Evolutionary conservation across 305 asterid genomes (phyloP).

Genomic region (Plantago lanceolata): DNA sequence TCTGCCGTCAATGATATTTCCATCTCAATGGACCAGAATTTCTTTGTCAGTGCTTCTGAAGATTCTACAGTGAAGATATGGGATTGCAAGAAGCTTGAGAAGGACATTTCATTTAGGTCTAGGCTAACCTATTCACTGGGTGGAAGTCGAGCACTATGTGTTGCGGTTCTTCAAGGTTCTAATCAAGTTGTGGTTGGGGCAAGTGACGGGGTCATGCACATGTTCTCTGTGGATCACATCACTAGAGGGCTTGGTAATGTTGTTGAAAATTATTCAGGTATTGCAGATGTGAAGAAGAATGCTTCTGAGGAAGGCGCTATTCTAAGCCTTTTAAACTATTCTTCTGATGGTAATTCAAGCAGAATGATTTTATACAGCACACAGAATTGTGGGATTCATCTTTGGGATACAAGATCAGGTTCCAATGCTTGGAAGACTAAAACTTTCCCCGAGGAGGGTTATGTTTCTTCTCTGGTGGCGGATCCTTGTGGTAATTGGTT

Average conservation of each 20-base stretch:
- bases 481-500: conserved; percentile 99
- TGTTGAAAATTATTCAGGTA: conserved; percentile 92
- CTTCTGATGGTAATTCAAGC: conserved; percentile 62
- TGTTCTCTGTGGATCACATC: conserved; percentile 84
- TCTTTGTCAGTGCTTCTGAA: conserved; percentile 95
- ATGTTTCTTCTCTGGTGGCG: conserved; percentile 74
- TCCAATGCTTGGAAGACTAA: conserved; percentile 76
- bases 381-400: conserved; percentile 83
- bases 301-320: conserved; percentile 79
- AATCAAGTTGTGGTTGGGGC: conserved; percentile 85
- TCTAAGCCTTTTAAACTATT: conserved; percentile 76
- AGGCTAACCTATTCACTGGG: conserved; percentile 84
- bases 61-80: conserved; percentile 96
- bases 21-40: conserved; percentile 82
- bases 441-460: conserved; percentile 86
- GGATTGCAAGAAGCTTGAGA: conserved; percentile 98
- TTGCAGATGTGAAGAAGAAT: conserved; percentile 70
- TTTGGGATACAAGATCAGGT: conserved; percentile 82
- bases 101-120: conserved; percentile 95
- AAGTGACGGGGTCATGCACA: conserved; percentile 85
- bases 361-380: conserved; percentile 79
- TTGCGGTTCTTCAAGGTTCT: conserved; percentile 79
- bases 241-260: conserved; percentile 94
- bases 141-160: conserved; percentile 86
- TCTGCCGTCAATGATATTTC: conserved; percentile 93